Base-by-base conservation (phyloP, 306 rosid species). In the Pterocarpus santalinus region DNA sequence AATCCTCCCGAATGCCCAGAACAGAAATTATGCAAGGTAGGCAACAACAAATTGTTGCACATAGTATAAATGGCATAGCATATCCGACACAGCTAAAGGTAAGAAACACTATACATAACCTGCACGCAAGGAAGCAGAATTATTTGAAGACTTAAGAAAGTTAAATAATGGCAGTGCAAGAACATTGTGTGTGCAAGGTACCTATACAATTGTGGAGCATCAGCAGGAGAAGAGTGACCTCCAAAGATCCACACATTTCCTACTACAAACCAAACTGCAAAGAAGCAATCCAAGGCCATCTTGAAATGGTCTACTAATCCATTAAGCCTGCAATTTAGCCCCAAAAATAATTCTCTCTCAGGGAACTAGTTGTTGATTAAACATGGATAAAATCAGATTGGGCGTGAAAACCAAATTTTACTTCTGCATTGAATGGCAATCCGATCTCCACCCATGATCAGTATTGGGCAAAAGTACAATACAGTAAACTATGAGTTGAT, bases 231-330 rank as follows among this genome's bases (percentile, higher is more conserved):
- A 62, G 94, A 30, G 78, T 90, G 93, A 69, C 90, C 93, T 81
- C 92, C 97, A 61, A 92, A 92, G 68, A 92, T 89, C 97, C 97
- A 90, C 58, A 92, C 92, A 36, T 87, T 92, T 34, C 97, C 97
- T 63, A 92, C 91, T 57, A 92, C 93, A 89, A 92, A 92, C 97
- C 97, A 92, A 49, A 92, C 90, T 11, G 94, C 97, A 72, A 92
- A 92, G 85, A 89, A 92, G 88, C 93, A 92, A 87, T 90, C 94
- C 84, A 90, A 83, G 49, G 85, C 88, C 92, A 92, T 89, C 86
- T 92, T 92, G 89, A 90, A 88, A 87, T 90, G 94, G 80, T 92
- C 92, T 79, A 88, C 90, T 32, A 90, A 79, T 80, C 91, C 87
- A 76, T 86, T 87, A 57, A 90, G 65, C 82, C 97, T 91, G 93